Base-by-base conservation (phyloP, 2,329 filamentous ascomycete species). In the Colletotrichum kahawae region DNA sequence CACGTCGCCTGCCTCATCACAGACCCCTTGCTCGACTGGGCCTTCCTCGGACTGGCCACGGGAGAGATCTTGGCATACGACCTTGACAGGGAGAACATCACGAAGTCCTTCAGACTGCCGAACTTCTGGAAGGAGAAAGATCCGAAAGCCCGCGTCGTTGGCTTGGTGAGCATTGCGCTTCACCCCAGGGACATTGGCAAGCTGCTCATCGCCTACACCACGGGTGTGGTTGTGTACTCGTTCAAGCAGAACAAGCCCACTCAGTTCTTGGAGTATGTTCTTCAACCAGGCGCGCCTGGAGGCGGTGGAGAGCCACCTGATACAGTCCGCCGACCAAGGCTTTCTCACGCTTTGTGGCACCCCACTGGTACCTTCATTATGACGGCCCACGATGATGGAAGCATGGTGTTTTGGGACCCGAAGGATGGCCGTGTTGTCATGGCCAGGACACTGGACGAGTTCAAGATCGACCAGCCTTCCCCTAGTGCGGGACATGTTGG, bases 51-150 rank as follows among this genome's bases (percentile, higher is more conserved):
- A 14, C 87, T 95, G 77, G 92, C 94, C 77, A 94, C 90, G 80
- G 95, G 96, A 75, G 96, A 98, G 73, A 89, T 98, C 13, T 89
- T 96, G 75, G 95, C 95, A n/a, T 99, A 96, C 82, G 97, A 99
- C 82, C 88, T 99, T 71, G 97, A 98, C 81, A 91, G 96, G 74
- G 92, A 95, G 81, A 88, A 89, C 34, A 86, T 97, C 75, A 85
- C 85, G 7, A 84, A 95, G 16, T 91, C 93, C 1, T 96, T 98
- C 83, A 92, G 92, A 72, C 91, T 99, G 67, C 93, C 95, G 14
- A 98, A 98, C 82, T 91, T 98, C 73, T 98, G 96, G 96, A 88
- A 88, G 66, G 91, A 94, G 77, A 89, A 90, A 76, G 94, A 95
- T 78, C 92, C 94, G 0, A 90, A 90, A 70, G 91, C 93, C 12